Percentiles rank a stretch among this genome's conserved stretches.
Evolutionary conservation across 306 rosid species (phyloP).

Genomic region (Lathyrus sativus): DNA sequence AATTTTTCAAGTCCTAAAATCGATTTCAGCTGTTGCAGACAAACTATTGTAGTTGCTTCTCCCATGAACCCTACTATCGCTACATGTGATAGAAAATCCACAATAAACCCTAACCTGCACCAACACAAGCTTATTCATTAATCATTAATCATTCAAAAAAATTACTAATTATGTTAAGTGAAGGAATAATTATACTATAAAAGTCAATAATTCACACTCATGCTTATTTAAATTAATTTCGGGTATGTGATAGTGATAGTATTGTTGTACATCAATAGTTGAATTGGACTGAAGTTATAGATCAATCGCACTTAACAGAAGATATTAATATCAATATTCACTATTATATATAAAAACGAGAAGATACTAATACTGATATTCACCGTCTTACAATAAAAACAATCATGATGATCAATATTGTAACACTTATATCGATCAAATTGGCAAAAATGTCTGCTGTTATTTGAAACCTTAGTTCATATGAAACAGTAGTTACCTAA

Average conservation of each 20-base stretch:
- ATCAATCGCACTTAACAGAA: constrained; percentile 13
- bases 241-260: background rate
- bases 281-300: background rate
- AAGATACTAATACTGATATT: too few relatives aligned
- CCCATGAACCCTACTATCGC: constrained; percentile 96
- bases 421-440: too few relatives aligned
- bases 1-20: constrained; percentile 78
- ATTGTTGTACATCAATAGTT: background rate
- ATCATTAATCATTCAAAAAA: background rate
- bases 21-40: constrained; percentile 84
- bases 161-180: background rate
- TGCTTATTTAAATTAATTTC: background rate
- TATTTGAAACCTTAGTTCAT: too few relatives aligned
- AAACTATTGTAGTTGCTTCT: constrained; percentile 90
- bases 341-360: too few relatives aligned
- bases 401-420: too few relatives aligned
- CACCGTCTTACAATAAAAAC: too few relatives aligned
- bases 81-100: constrained; percentile 96
- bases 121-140: background rate
- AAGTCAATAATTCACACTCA: constrained; percentile 1
- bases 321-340: too few relatives aligned
- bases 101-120: constrained; percentile 85
- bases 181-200: background rate
- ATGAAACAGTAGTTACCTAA: constrained; percentile 54
- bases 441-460: too few relatives aligned